Base-by-base conservation (phyloP, 2,329 filamentous ascomycete species). In the Metarhizium guizhouense region DNA sequence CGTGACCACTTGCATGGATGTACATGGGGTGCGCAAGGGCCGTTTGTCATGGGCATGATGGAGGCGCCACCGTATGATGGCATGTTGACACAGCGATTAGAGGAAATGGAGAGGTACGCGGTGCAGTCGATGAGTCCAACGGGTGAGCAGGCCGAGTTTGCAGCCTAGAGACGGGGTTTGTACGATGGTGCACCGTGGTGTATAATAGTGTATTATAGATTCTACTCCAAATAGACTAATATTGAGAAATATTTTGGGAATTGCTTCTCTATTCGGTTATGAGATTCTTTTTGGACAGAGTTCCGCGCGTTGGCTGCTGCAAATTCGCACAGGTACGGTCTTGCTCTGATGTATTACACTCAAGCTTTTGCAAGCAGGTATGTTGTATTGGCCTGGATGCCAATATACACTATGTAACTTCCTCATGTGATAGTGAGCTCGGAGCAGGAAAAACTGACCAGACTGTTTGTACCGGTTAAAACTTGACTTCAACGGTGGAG, bases 11-110 rank as follows among this genome's bases (percentile, higher is more conserved):
- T 72, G 25, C 66, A 71, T 7, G 64, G 62, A 1, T 73, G 70
- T 48, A 61, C 68, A 0, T 68, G 67, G 65, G 71, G 71, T 14
- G 64, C 64, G 0, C 71, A 72, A 57, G 71, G 71, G 0, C 64
- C 64, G 1, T 71, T 73, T 56, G 71, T 72, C 20, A 70, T 68
- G 67, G 70, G 68, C 47, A 67, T 73, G 63, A 69, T 70, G 63
- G 67, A 72, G 36, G 60, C 63, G 16, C 64, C 69, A 11, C 69
- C 69, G 2, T 73, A 70, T 42, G 69, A 72, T 56, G 63, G 60
- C 30, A 56, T 34, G 16, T 59, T 63, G 56, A 60, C 56, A 47
- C 60, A 65, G 5, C 64, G 67, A 1, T 34, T 73, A 13, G 60
- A 66, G n/a, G 60, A 52, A 4, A 61, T 67, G 59, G 58, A 63